phyloP scores from a whole-genome alignment of 306 rosid species.

The Lotus japonicus region DNA sequence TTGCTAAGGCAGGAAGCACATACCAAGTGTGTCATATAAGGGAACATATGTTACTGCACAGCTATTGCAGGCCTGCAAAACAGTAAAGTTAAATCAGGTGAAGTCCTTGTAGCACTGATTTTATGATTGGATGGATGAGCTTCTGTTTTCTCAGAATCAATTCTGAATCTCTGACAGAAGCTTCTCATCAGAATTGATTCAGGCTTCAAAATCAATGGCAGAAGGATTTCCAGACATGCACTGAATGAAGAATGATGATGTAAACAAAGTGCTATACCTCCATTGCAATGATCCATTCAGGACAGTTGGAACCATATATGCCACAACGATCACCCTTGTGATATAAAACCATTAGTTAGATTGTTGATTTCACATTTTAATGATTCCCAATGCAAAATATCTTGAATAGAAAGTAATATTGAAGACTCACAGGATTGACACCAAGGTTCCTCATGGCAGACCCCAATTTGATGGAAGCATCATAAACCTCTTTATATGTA shows the following conservation, averaged over 20 bases:
- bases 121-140: no score
- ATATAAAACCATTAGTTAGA: slow-evolving; percentile 4
- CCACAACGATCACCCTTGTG: slow-evolving; percentile 82
- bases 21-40: slow-evolving; percentile 83
- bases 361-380: not conserved
- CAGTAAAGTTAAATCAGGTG: not conserved
- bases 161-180: no score
- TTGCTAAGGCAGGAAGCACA: not conserved
- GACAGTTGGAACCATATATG: slow-evolving; percentile 73
- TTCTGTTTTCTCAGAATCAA: no score
- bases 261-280: slow-evolving; percentile 44
- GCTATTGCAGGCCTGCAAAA: slow-evolving; percentile 76
- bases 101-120: not conserved
- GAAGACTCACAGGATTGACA: slow-evolving; percentile 63
- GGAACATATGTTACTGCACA: slow-evolving; percentile 70
- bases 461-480: slow-evolving; percentile 50
- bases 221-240: not conserved
- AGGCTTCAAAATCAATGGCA: no score
- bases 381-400: not conserved
- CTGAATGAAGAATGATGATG: not conserved
- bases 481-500: slow-evolving; percentile 55
- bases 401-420: not conserved
- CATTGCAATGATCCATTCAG: slow-evolving; percentile 84
- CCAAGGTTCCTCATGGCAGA: slow-evolving; percentile 65
- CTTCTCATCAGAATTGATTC: no score